Conservation (phyloP, 2,329 filamentous ascomycete genomes). For the Epichloe aotearoae region DNA sequence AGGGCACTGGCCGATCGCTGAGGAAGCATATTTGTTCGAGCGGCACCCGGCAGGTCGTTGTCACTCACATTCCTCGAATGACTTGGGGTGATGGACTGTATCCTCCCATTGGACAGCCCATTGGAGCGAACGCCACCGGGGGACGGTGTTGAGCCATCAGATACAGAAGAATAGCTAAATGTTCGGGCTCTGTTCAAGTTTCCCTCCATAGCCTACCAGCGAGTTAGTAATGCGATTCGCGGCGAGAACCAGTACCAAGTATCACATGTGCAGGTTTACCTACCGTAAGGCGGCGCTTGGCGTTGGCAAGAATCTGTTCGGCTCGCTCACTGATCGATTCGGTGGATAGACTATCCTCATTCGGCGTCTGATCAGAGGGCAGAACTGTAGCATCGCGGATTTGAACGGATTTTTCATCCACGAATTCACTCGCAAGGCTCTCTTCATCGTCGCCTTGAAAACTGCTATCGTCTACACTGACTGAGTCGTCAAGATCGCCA, state of each 20-base stretch:
- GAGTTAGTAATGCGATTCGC: neutral
- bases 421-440: conserved; percentile 45
- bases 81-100: conserved; percentile 6
- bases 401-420: conserved; percentile 28
- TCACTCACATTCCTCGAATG: conserved; percentile 22
- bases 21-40: conserved; percentile 21
- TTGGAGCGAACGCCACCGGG: conserved; percentile 21
- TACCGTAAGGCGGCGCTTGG: conserved; percentile 78
- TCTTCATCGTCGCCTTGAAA: conserved; percentile 58
- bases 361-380: conserved; percentile 8
- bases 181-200: conserved; percentile 72
- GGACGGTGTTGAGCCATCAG: conserved; percentile 39
- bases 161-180: conserved; percentile 32
- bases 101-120: conserved; percentile 11
- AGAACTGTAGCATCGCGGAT: conserved; percentile 7
- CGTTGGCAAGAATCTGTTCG: conserved; percentile 83
- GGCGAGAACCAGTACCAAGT: neutral
- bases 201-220: conserved; percentile 72
- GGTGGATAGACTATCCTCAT: conserved; percentile 54
- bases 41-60: conserved; percentile 13
- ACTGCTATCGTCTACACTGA: conserved; percentile 50
- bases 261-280: conserved; percentile 19
- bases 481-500: conserved; percentile 47
- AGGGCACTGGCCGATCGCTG: conserved; percentile 53
- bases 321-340: conserved; percentile 68